Conservation (phyloP, 2,329 filamentous ascomycete species). For the Exophiala sp. region DNA sequence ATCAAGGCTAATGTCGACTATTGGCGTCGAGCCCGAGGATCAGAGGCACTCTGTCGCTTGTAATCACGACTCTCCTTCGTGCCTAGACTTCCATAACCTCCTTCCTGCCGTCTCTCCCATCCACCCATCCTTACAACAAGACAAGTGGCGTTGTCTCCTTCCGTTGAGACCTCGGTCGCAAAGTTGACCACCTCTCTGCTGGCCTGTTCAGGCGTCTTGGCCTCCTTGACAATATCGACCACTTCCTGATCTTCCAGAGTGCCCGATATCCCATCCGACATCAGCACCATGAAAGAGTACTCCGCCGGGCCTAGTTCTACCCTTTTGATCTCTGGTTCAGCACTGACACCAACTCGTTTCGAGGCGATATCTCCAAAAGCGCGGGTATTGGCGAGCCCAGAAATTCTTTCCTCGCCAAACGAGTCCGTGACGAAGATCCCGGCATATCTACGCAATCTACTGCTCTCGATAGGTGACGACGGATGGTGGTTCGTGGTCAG, state of each 20-base stretch:
- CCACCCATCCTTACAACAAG: conserved; percentile 61
- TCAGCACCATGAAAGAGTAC: conserved; percentile 83
- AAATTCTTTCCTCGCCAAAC: conserved; percentile 95
- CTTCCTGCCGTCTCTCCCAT: conserved; percentile 66
- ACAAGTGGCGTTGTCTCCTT: conserved; percentile 63
- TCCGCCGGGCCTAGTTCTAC: conserved; percentile 77
- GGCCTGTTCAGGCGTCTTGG: conserved; percentile 82
- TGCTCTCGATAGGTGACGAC: conserved; percentile 77
- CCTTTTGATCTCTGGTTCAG: conserved; percentile 82
- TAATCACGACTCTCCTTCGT: conserved; percentile 90
- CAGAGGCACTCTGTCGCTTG: conserved; percentile 72
- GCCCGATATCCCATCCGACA: conserved; percentile 85
- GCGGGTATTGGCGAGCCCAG: conserved; percentile 87
- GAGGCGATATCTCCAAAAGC: conserved; percentile 88
- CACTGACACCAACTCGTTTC: conserved; percentile 90
- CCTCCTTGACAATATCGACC: conserved; percentile 88
- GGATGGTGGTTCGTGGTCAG: conserved; percentile 92
- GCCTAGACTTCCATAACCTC: conserved; percentile 80
- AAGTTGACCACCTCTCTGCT: conserved; percentile 76
- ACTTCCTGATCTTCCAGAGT: conserved; percentile 89
- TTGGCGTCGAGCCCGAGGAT: conserved; percentile 68
- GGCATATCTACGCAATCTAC: conserved; percentile 78
- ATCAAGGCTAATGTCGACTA: conserved; percentile 6
- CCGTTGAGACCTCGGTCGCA: conserved; percentile 74
- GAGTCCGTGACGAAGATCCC: conserved; percentile 88